A percentile compares a stretch with the other conserved stretches of the same genome.
Conservation (phyloP, 2,329 filamentous ascomycete species). For the Neonectria coccinea region DNA sequence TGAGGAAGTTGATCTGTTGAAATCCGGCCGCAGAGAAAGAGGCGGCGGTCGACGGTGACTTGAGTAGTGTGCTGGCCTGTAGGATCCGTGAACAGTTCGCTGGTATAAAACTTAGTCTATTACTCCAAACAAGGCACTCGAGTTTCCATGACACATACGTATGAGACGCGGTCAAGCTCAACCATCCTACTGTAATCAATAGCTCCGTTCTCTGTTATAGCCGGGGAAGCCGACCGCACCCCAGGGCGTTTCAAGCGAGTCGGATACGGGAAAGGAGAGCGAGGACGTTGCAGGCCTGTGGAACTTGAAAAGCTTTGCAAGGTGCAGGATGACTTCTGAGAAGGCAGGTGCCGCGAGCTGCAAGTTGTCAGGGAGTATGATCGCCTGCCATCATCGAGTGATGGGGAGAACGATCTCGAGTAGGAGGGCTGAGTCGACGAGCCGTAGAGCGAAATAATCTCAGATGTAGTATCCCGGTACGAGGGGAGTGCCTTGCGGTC, state of each 20-base stretch:
- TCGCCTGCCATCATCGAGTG: conserved; percentile 59
- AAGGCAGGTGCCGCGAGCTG: conserved; percentile 59
- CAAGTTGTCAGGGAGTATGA: conserved; percentile 68
- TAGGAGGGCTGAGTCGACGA: conserved; percentile 61
- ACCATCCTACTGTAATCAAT: conserved; percentile 64
- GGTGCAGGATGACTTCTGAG: conserved; percentile 61
- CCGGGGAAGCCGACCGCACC: conserved; percentile 61
- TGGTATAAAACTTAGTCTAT: conserved; percentile 42
- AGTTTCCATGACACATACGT: conserved; percentile 51
- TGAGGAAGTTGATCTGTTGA: conserved; percentile 56
- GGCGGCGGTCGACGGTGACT: conserved; percentile 53
- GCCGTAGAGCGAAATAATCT: conserved; percentile 67
- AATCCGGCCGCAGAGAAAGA: conserved; percentile 54
- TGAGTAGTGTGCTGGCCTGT: conserved; percentile 53
- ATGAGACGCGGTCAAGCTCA: conserved; percentile 61
- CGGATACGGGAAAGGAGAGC: conserved; percentile 70
- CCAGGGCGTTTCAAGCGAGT: conserved; percentile 67
- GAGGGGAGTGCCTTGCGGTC: conserved; percentile 60
- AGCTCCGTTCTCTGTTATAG: conserved; percentile 59
- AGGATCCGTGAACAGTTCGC: conserved; percentile 59
- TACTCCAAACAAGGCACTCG: conserved; percentile 9
- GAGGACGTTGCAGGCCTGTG: conserved; percentile 61
- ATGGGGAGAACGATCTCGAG: conserved; percentile 56
- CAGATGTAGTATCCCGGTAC: conserved; percentile 64
- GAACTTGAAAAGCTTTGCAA: conserved; percentile 60